Conservation (phyloP, 2,329 filamentous ascomycete genomes). For the Huntiella omanensis region DNA sequence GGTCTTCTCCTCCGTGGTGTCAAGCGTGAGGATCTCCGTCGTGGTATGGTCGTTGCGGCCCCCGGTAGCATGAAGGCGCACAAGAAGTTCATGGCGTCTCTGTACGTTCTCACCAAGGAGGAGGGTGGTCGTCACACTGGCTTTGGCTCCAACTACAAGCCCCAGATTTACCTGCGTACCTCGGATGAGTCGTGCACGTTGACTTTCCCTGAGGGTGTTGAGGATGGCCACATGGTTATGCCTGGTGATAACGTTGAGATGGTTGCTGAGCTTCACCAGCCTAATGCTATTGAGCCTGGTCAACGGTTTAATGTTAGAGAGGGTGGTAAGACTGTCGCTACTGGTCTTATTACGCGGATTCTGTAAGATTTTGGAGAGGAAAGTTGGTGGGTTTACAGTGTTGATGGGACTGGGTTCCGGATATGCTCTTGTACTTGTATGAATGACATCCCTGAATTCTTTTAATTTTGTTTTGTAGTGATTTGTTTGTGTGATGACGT, state of each 20-base stretch:
- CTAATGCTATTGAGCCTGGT: slow-evolving; percentile 73
- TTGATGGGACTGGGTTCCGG: too few relatives aligned
- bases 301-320: slow-evolving; percentile 98
- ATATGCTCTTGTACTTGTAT: too few relatives aligned
- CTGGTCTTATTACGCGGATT: slow-evolving; percentile 64
- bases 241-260: slow-evolving; percentile 98
- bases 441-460: too few relatives aligned
- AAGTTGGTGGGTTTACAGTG: too few relatives aligned
- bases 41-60: slow-evolving; percentile 83
- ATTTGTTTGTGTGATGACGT: too few relatives aligned
- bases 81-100: slow-evolving; percentile 80
- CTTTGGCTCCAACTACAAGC: slow-evolving; percentile 90
- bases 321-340: slow-evolving; percentile 78
- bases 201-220: slow-evolving; percentile 68
- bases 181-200: slow-evolving; percentile 65
- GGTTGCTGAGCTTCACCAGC: slow-evolving; percentile 68
- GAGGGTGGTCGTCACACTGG: slow-evolving; percentile 95
- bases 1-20: slow-evolving; percentile 90
- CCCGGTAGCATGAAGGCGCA: slow-evolving; percentile 74
- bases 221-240: slow-evolving; percentile 78
- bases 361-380: slow-evolving; percentile 19
- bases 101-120: slow-evolving; percentile 95
- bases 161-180: slow-evolving; percentile 89
- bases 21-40: slow-evolving; percentile 81
- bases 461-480: too few relatives aligned